Percentiles rank a stretch among this genome's conserved stretches.
Conservation (phyloP, 345 rosid genomes). For the Eucalyptus tenuipes region DNA sequence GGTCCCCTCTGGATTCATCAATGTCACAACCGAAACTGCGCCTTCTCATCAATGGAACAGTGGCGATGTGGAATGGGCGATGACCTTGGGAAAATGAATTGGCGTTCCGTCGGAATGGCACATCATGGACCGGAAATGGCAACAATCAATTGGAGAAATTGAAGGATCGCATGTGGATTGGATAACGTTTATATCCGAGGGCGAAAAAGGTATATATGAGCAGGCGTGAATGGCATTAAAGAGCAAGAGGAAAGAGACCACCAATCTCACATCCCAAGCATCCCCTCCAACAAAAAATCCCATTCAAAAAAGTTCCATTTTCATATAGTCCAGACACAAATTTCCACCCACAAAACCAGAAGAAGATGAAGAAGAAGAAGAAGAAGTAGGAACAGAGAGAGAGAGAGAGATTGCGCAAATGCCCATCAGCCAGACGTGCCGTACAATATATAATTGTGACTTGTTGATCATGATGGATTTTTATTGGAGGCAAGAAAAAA, state of each 20-base stretch:
- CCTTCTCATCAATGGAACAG: conserved; percentile 1
- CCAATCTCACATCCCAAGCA: background rate
- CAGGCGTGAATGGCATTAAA: background rate
- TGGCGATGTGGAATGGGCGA: background rate
- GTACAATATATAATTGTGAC: background rate
- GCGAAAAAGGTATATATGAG: background rate
- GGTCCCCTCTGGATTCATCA: conserved; percentile 18
- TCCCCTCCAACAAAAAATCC: background rate
- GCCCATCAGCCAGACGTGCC: background rate
- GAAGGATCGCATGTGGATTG: background rate
- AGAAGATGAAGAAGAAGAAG: background rate
- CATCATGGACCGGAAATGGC: background rate
- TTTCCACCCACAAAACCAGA: background rate
- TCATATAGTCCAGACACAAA: background rate
- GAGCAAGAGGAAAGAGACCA: background rate
- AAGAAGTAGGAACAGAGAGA: too few species aligned
- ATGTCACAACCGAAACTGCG: conserved; percentile 1
- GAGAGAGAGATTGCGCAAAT: background rate
- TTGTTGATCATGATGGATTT: background rate
- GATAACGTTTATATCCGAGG: background rate
- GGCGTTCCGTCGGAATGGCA: background rate
- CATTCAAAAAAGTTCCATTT: background rate
- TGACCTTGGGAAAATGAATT: background rate
- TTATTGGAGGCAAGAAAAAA: background rate
- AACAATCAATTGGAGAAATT: background rate